A percentile compares a stretch with the other conserved stretches of the same genome.
These are phyloP conservation scores for Komagataella populi DNA, from an alignment of 805 yeast genomes.

Conservation along the genomic window DNA sequence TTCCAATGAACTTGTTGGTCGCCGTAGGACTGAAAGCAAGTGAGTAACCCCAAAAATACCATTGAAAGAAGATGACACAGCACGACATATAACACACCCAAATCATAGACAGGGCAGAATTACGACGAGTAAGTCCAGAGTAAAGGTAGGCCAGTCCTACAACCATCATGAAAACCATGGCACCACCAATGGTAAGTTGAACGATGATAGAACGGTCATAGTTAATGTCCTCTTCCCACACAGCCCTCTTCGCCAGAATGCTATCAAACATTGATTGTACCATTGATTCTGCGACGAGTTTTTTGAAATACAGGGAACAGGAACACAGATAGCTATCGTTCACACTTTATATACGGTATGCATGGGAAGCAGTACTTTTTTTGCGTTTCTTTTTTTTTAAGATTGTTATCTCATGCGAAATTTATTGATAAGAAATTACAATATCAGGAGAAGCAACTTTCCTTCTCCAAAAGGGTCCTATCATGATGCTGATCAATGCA, in stretches of 20 bases:
- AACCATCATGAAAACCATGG: constrained; percentile 79
- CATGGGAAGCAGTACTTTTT: neutral
- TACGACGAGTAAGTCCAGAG: constrained; percentile 82
- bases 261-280: neutral
- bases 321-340: neutral
- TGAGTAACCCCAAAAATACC: constrained; percentile 99
- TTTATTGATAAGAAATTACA: neutral
- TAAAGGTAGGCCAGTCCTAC: constrained; percentile 91
- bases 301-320: neutral
- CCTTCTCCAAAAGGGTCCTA: neutral
- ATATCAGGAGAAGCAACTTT: neutral
- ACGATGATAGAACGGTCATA: constrained; percentile 34
- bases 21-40: constrained; percentile 76
- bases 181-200: constrained; percentile 45
- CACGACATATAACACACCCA: constrained; percentile 70
- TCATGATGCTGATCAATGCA: neutral
- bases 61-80: constrained; percentile 66
- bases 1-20: constrained; percentile 77
- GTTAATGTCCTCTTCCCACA: constrained; percentile 10
- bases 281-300: neutral
- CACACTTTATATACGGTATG: neutral
- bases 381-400: neutral
- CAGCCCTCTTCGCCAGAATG: constrained; percentile 8
- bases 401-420: neutral
- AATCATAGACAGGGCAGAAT: constrained; percentile 77